phyloP scores from a whole-genome alignment of 768 basidiomycete genomes.

The Ramaria sp. region DNA sequence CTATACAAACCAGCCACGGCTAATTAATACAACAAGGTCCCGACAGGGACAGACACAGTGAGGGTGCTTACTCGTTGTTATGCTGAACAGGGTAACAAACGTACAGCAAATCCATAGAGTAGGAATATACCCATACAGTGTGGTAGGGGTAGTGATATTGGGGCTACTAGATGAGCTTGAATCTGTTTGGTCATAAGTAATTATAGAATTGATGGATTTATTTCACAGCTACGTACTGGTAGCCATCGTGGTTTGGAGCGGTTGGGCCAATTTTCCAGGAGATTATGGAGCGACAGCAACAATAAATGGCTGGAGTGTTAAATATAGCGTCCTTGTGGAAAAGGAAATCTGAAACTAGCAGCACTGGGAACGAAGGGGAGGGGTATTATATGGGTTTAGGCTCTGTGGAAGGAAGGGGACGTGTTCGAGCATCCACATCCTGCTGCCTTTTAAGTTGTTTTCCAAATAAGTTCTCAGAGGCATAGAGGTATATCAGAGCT shows the following conservation, averaged over 20 bases:
- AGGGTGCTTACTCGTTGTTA: conserved; percentile 5
- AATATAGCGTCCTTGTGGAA: too few relatives aligned
- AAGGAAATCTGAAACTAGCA: too few relatives aligned
- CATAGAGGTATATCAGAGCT: too few relatives aligned
- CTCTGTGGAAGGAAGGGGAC: too few relatives aligned
- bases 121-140: conserved; percentile 10
- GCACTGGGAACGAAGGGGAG: too few relatives aligned
- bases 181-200: neutral
- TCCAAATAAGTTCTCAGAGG: too few relatives aligned
- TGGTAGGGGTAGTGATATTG: neutral
- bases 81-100: conserved; percentile 11
- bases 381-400: too few relatives aligned
- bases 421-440: too few relatives aligned
- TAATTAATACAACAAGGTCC: neutral
- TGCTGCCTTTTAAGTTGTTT: too few relatives aligned
- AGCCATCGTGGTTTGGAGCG: neutral
- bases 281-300: too few relatives aligned
- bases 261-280: too few relatives aligned
- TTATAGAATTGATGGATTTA: neutral
- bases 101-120: conserved; percentile 11
- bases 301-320: too few relatives aligned
- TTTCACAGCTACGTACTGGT: neutral
- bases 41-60: neutral
- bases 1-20: neutral
- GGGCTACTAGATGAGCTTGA: neutral